Evolutionary conservation across 2,329 filamentous ascomycete species (phyloP).

Genomic region (Diaporthe ampelina): DNA sequence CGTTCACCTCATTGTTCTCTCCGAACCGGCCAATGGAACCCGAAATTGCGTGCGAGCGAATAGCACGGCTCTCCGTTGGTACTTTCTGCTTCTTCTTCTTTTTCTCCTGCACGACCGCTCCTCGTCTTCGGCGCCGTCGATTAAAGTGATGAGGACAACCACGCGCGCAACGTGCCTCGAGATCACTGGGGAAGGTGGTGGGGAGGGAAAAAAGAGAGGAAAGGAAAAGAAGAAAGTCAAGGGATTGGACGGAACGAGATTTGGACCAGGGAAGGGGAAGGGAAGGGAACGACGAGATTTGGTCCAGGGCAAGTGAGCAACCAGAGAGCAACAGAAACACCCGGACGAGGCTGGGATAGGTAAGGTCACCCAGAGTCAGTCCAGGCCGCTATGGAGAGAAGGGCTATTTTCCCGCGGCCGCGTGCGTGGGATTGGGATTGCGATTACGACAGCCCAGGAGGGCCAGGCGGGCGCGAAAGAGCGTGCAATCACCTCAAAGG

Average conservation of each 20-base stretch:
- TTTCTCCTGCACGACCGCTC: constrained; percentile 37
- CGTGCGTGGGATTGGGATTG: constrained; percentile 24
- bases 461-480: constrained; percentile 18
- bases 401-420: constrained; percentile 21
- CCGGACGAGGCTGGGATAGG: neutral
- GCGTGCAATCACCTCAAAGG: constrained; percentile 29
- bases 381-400: constrained; percentile 6
- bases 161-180: constrained; percentile 42
- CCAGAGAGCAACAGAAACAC: neutral
- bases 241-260: constrained; percentile 23
- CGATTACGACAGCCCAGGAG: constrained; percentile 33
- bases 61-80: neutral
- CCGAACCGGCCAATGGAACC: constrained; percentile 26
- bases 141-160: constrained; percentile 41
- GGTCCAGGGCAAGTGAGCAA: neutral
- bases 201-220: constrained; percentile 8
- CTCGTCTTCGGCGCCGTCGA: constrained; percentile 40
- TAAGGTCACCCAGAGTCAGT: constrained; percentile 12
- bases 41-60: constrained; percentile 8
- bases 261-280: constrained; percentile 15
- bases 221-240: constrained; percentile 1
- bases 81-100: constrained; percentile 11
- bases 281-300: constrained; percentile 8
- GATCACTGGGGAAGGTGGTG: constrained; percentile 40
- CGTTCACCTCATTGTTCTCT: constrained; percentile 37